Conservation (phyloP, 106 monocot species). For the Dendrobium chrysotoxum region DNA sequence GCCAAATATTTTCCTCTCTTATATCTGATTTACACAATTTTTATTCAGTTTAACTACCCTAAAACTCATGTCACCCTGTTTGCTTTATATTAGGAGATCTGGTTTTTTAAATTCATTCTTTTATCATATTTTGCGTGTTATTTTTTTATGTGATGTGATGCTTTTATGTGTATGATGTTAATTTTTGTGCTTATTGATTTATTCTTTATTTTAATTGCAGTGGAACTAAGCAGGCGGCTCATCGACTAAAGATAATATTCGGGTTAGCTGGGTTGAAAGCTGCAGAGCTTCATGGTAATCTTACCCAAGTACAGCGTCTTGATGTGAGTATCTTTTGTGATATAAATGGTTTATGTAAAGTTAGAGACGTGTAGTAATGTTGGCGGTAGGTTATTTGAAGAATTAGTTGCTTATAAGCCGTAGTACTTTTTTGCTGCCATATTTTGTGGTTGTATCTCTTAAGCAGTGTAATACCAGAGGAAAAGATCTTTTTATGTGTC, state of each 20-base stretch:
- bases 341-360: not conserved
- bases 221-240: constrained; percentile 90
- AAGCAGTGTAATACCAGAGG: not conserved
- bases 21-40: not conserved
- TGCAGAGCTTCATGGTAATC: constrained; percentile 98
- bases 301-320: constrained; percentile 92
- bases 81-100: not conserved
- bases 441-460: not conserved
- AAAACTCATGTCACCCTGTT: not conserved
- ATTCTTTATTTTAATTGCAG: constrained; percentile 25
- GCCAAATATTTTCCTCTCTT: not conserved
- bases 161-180: constrained; percentile 1
- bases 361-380: not conserved
- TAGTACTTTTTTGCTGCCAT: not conserved
- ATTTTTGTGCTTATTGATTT: not conserved
- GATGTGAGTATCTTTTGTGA: constrained; percentile 56
- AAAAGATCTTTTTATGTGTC: not conserved
- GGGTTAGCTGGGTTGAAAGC: constrained; percentile 86
- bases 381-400: not conserved
- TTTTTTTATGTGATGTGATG: not conserved
- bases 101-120: not conserved
- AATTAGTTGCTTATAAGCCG: not conserved
- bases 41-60: not conserved
- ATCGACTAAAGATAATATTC: constrained; percentile 96
- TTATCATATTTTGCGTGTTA: not conserved